phyloP scores from a whole-genome alignment of 305 asterid genomes.

The Salvia sclarea region DNA sequence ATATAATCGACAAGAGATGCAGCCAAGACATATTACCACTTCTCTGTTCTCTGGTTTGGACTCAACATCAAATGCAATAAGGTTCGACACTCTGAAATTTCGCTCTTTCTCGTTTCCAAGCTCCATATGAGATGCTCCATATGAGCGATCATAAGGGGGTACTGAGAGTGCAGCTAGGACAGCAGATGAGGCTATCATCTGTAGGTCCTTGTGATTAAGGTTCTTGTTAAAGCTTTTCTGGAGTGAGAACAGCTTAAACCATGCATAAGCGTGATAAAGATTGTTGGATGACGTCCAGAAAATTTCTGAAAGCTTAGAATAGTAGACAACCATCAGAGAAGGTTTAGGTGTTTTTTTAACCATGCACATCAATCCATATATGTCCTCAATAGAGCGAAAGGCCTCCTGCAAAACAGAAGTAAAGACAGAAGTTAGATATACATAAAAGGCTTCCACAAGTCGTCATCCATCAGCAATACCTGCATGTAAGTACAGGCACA shows the following conservation, averaged over 20 bases:
- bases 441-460: conserved; percentile 2
- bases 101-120: conserved; percentile 88
- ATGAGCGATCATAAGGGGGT: conserved; percentile 73
- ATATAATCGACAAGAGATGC: conserved; percentile 4
- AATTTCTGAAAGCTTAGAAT: conserved; percentile 87
- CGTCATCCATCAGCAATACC: not conserved
- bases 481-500: conserved; percentile 1
- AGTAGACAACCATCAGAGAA: conserved; percentile 80
- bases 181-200: conserved; percentile 87
- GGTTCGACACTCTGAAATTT: conserved; percentile 65
- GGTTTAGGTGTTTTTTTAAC: conserved; percentile 89
- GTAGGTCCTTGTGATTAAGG: conserved; percentile 88
- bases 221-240: conserved; percentile 85
- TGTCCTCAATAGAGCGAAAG: conserved; percentile 86
- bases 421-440: conserved; percentile 13
- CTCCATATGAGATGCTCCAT: conserved; percentile 88
- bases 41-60: conserved; percentile 77
- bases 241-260: conserved; percentile 94
- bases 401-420: conserved; percentile 61
- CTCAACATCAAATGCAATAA: conserved; percentile 74
- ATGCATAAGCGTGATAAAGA: conserved; percentile 92
- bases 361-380: conserved; percentile 83
- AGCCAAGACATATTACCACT: conserved; percentile 52
- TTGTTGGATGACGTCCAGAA: conserved; percentile 90
- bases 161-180: conserved; percentile 91